Percentiles rank a stretch among this genome's conserved stretches.
Evolutionary conservation across 768 basidiomycete genomes (phyloP).

Genomic region (Suillus plorans): DNA sequence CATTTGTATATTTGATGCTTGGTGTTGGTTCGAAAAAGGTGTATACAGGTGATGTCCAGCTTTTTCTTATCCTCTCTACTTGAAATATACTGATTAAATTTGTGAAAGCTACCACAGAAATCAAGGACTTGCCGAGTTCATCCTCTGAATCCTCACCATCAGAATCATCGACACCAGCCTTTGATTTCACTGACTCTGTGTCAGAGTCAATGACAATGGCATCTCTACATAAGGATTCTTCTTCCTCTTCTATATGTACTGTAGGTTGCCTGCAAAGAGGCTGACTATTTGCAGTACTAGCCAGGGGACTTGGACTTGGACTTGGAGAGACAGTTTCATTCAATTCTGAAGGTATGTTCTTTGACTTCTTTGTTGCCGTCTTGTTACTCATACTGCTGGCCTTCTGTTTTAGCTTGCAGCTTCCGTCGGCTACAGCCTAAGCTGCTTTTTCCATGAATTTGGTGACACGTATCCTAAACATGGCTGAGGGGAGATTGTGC

Average conservation of each 20-base stretch:
- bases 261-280: not conserved
- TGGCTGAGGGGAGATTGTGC: not conserved
- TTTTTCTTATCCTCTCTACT: not conserved
- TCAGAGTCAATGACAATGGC: not conserved
- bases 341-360: not conserved
- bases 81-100: too few species aligned
- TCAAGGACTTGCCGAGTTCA: too few species aligned
- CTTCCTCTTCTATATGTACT: not conserved
- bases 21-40: not conserved
- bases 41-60: constrained; percentile 7
- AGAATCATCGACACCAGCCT: not conserved
- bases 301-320: not conserved
- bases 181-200: not conserved
- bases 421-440: not conserved
- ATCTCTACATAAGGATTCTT: not conserved
- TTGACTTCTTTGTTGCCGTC: not conserved
- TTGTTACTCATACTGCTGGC: not conserved
- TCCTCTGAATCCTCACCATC: too few species aligned
- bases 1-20: not conserved
- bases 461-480: not conserved
- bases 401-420: not conserved
- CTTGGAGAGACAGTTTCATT: not conserved
- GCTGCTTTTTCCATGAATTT: constrained; percentile 1
- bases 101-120: too few species aligned
- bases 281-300: not conserved